Base-by-base conservation (phyloP, 2,329 filamentous ascomycete genomes). In the Fonsecaea pedrosoi region DNA sequence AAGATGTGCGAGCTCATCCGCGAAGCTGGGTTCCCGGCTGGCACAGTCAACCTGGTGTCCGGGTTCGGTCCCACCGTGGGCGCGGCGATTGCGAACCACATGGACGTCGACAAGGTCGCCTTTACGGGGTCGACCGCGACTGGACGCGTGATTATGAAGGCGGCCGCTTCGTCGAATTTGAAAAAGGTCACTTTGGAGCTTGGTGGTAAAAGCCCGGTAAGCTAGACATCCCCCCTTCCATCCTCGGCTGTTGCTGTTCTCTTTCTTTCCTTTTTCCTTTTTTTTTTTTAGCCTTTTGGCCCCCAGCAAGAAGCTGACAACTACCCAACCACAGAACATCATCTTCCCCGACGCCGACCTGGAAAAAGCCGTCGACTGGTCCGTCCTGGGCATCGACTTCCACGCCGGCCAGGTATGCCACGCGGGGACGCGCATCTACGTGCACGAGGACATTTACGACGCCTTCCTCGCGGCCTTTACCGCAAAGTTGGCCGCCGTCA, bases 11-110 rank as follows among this genome's bases (percentile, higher is more conserved):
- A 72, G 45, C 75, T 87, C 12, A 82, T 85, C 18, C 75, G 79
- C 64, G 76, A 83, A 67, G 84, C 84, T 10, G 83, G 84, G 0
- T 83, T 88, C 60, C 84, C 84, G 0, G 81, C 84, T 32, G 86
- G 86, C 2, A 84, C 85, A 5, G 79, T 89, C 60, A 86, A 83
- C 70, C 81, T 89, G 12, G 74, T 89, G 60, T 86, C 85, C 12
- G 83, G 92, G 8, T 87, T 89, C 75, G 85, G 89, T 42, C 80
- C 81, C 40, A 89, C 90, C 71, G 80, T 88, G 4, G 77, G 77
- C 9, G 66, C 71, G 4, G 70, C 76, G 0, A 62, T 79, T 2
- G 73, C 76, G 0, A 68, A 70, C 38, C 75, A 78, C 57, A 73
- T 75, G 68, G 64, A 69, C 2, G 69, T 78, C 7, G 68, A 73